A percentile compares a stretch with the other conserved stretches of the same genome.
These are phyloP conservation scores for Murraya paniculata DNA, from an alignment of 345 rosid genomes.

Conservation along the genomic window DNA sequence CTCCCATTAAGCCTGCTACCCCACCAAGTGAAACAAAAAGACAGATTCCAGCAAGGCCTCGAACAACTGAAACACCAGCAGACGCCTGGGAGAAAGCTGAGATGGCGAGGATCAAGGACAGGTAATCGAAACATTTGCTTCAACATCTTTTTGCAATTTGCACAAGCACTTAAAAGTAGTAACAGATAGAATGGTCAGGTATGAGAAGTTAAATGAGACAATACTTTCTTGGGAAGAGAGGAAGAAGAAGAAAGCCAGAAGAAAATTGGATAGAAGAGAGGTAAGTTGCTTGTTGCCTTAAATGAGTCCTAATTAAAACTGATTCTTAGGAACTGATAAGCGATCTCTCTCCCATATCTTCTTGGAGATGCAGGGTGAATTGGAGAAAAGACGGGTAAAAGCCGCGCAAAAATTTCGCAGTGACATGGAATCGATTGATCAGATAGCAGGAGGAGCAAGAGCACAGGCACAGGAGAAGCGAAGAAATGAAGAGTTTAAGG, in stretches of 20 bases:
- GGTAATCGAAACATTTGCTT: constrained; percentile 28
- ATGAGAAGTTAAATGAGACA: constrained; percentile 38
- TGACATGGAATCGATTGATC: constrained; percentile 40
- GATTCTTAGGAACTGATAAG: constrained; percentile 11
- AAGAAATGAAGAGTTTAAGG: constrained; percentile 50
- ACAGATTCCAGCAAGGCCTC: constrained; percentile 18
- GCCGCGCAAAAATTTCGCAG: constrained; percentile 36
- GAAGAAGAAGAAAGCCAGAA: constrained; percentile 53
- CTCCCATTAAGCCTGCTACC: constrained; percentile 14
- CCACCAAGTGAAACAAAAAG: constrained; percentile 15
- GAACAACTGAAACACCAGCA: constrained; percentile 29
- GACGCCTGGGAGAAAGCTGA: constrained; percentile 62
- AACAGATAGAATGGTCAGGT: constrained; percentile 41
- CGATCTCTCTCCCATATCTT: neutral
- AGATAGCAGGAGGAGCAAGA: constrained; percentile 52
- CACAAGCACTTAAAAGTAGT: neutral
- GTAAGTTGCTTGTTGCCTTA: constrained; percentile 30
- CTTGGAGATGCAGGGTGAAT: constrained; percentile 40
- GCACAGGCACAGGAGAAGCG: constrained; percentile 50
- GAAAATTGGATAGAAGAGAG: constrained; percentile 50
- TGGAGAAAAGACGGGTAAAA: constrained; percentile 39
- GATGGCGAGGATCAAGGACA: constrained; percentile 40
- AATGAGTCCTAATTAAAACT: neutral
- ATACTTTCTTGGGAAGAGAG: constrained; percentile 60
- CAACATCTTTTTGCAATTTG: neutral